Evolutionary conservation across 2,329 filamentous ascomycete species (phyloP), one percentile per base, ranked within the genome.

Genomic region (Colletotrichum zoysiae): DNA sequence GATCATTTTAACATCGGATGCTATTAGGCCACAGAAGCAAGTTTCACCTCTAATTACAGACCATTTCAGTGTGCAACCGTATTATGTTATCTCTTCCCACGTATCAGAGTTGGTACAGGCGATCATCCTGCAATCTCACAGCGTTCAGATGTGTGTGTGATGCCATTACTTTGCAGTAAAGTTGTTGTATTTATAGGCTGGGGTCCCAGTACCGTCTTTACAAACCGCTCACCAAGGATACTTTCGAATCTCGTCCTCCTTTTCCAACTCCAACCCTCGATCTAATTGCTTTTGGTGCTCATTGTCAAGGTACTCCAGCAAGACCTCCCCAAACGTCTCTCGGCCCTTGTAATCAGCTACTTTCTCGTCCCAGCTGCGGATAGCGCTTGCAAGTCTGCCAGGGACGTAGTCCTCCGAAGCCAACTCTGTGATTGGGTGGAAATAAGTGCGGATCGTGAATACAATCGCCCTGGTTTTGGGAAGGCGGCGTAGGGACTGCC

Each of bases 371-470:
- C 94, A 96, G 79, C 93, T 95, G 50, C 94, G 84, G 5, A 97
- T 83, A 6, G 93, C 93, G 76, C 91, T 93, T 2, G 94, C 94
- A 77, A 97, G 79, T 44, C 94, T 81, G 0, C 94, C 93, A 0
- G 94, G 93, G 0, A 97, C 93, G 78, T 93, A 93, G 23, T 90
- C 88, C 81, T 95, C 93, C 78, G 89, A 80, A 0, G 83, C 90
- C 70, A 95, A 87, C 20, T 91, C 89, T 0, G 86, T 90, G 40
- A 95, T 82, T 0, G 92, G 92, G 71, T 91, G 88, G 77, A 95
- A 95, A 79, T 95, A 95, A 0, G 93, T 95, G 16, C 93, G 84
- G 62, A 95, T 94, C 0, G 93, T 95, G 76, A 95, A 95, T 4
- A 91, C 88, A 1, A 91, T 84, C 0, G 84, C 89, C 0, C 88